Base-by-base conservation (phyloP, 139 green algal species). In the Zygnema cylindricum region DNA sequence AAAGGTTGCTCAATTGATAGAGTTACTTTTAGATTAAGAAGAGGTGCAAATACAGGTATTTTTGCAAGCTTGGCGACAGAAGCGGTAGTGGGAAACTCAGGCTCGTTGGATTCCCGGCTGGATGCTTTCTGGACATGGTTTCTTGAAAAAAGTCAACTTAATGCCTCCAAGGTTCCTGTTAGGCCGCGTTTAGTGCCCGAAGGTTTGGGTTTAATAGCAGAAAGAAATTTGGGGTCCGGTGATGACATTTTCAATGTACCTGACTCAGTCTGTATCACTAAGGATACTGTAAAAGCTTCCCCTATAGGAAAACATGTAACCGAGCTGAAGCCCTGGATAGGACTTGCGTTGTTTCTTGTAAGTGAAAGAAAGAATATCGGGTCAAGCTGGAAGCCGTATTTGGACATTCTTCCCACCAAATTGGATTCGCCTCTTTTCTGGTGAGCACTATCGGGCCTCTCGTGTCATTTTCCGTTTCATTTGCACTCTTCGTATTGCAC, bases 351-450 rank as follows among this genome's bases (percentile, higher is more conserved):
- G 25, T 89, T 91, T n/a, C 23, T 91, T 16, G 25, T 91, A 35
- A 22, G 35, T 25, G 86, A 91, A 81, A 41, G 33, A 0, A 54
- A 11, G 1, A 84, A 89, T 69, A 25, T 36, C 35, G n/a, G 0
- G 1, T 91, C 86, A 22, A 11, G 33, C 25, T 91, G 86, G 86
- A 35, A 41, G 43, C 86, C 86, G 0, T 91, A 91, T 78, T 36
- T 91, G 35, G 71, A 91, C 42, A 82, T 86, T 1, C 71, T 91
- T 7, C 86, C 86, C 36, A n/a, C n/a, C 7, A 43, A 39, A 23
- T 81, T 91, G 32, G 84, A 91, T 41, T 84, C 43, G 25, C 86
- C 86, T 21, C 35, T 91, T 49, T 89, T 91, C 71, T 91, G 86
- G 86, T 89, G 42, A 88, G 57, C n/a, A n/a, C n/a, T n/a, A n/a